A percentile compares a stretch with the other conserved stretches of the same genome.
These are phyloP conservation scores for Nigrospora oryzae DNA, from an alignment of 2,329 filamentous ascomycete genomes.

Conservation along the genomic window DNA sequence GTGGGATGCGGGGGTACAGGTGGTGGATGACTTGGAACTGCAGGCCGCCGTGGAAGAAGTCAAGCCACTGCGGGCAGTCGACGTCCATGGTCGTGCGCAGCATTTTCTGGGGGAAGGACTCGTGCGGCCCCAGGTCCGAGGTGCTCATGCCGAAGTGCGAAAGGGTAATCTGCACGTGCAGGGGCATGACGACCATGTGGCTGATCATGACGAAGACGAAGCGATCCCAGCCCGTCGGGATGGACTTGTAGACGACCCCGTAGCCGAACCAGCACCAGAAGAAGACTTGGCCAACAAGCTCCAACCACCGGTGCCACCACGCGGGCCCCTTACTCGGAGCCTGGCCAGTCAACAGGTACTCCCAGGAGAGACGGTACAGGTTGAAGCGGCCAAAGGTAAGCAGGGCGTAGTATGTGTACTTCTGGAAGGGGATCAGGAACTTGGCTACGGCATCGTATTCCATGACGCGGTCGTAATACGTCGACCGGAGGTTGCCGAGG, in stretches of 20 bases:
- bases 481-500: conserved; percentile 62
- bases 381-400: conserved; percentile 81
- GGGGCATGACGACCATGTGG: conserved; percentile 70
- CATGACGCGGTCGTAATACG: conserved; percentile 79
- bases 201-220: conserved; percentile 71
- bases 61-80: conserved; percentile 79
- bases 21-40: conserved; percentile 90
- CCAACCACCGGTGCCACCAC: conserved; percentile 78
- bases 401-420: conserved; percentile 76
- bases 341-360: conserved; percentile 61
- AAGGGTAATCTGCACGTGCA: conserved; percentile 85
- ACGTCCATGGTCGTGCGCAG: conserved; percentile 91
- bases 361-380: conserved; percentile 74
- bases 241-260: conserved; percentile 62
- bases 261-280: conserved; percentile 90
- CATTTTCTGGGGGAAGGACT: conserved; percentile 88
- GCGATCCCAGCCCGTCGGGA: conserved; percentile 62
- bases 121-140: conserved; percentile 70
- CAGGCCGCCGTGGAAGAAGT: conserved; percentile 81
- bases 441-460: conserved; percentile 67
- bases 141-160: conserved; percentile 95
- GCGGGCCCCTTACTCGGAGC: conserved; percentile 69
- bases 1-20: conserved; percentile 72
- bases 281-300: conserved; percentile 65
- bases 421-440: conserved; percentile 63